Evolutionary conservation across 225 moss, liverwort and hornwort genomes (phyloP).

Genomic region (Thuidium tamariscinum): DNA sequence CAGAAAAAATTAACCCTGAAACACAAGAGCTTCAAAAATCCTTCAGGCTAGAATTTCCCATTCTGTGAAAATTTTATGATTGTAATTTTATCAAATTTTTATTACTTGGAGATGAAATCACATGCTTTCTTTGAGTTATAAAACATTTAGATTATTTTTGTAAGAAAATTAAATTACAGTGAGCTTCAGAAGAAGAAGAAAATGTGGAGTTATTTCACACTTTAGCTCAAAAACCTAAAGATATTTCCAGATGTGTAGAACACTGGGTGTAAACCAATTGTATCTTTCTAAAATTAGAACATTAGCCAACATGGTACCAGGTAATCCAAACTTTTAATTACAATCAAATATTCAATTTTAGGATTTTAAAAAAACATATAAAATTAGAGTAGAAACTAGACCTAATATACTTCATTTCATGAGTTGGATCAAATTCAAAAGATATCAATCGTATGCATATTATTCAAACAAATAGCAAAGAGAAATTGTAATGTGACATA

Average conservation of each 20-base stretch:
- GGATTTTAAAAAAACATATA: neutral
- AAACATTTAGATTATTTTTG: neutral
- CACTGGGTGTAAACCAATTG: neutral
- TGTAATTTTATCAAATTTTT: neutral
- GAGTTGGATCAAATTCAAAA: neutral
- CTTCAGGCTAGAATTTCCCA: neutral
- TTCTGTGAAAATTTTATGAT: neutral
- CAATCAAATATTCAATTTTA: neutral
- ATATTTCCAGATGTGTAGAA: neutral
- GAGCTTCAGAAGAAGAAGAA: neutral
- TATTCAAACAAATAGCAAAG: neutral
- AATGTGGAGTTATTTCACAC: no score
- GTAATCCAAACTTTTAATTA: neutral
- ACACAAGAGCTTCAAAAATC: neutral
- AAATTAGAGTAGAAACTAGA: neutral
- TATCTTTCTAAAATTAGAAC: neutral
- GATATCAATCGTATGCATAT: neutral
- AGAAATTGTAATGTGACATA: neutral
- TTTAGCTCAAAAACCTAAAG: fast-evolving
- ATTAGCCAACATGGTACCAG: neutral
- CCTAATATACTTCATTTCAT: neutral
- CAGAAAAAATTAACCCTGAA: neutral
- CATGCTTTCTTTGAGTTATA: no score
- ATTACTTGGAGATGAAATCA: neutral
- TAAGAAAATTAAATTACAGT: neutral